Base-by-base conservation (phyloP, 495 filamentous ascomycete species). In the Daldinia grandis region DNA sequence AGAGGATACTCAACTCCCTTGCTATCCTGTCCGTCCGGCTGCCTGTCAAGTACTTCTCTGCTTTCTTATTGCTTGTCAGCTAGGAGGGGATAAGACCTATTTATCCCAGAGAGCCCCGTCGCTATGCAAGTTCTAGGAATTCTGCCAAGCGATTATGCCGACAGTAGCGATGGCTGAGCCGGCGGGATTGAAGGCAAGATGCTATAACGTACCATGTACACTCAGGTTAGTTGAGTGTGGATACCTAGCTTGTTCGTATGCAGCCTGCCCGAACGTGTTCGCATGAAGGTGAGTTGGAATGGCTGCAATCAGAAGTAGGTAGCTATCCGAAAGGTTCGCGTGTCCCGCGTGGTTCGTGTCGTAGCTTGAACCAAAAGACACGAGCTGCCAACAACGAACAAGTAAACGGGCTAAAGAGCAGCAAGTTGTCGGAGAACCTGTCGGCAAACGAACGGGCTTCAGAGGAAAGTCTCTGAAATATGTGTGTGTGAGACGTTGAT, bases 201-300 rank as follows among this genome's bases (percentile, higher is more conserved):
- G 58, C n/a, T 63, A 64, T 67, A 49, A 59, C 67, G 54, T 60
- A 68, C 67, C 38, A 62, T 68, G 58, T 66, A 69, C 71, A 65
- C 40, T 62, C 42, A 59, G 47, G 50, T 76, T 69, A 60, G 64
- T 62, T 42, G 57, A 69, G 62, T 71, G 76, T 76, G 74, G 77
- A 71, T 70, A 71, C 64, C 12, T 35, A 61, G 71, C 76, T 69
- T 69, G 76, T 76, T 79, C 70, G 77, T 78, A 81, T 84, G 82
- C 81, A 80, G 80, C 75, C 79, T 82, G 75, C 82, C 82, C 74
- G 78, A 82, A 82, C 78, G 81, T 83, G 81, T 84, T 84, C 79
- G 80, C 78, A 80, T 79, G 72, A 73, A 73, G 74, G 54, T 67
- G 64, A 74, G 71, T 79, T 74, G 78, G 79, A 74, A 69, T 27